These are phyloP conservation scores for Tardiomyces digboiensis DNA, from an alignment of 1,139 yeast genomes.

Conservation along the genomic window DNA sequence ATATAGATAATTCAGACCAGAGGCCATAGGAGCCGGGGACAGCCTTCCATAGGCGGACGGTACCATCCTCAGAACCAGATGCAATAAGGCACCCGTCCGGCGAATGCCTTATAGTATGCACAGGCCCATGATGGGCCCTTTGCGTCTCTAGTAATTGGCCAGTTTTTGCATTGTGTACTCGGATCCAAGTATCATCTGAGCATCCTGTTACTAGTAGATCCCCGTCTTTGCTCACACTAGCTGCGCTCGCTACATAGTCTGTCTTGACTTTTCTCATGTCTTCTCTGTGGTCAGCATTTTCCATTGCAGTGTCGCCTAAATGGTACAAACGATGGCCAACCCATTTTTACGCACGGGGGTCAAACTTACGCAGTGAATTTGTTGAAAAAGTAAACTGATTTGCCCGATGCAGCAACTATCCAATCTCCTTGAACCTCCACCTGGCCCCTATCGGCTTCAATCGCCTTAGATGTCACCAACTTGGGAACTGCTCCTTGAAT, in stretches of 20 bases:
- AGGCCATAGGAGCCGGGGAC: conserved; percentile 25
- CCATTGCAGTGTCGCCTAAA: background rate
- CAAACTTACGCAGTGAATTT: background rate
- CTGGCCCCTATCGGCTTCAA: conserved; percentile 22
- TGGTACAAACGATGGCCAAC: too few species aligned
- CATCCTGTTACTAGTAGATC: conserved; percentile 24
- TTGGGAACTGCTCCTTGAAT: background rate
- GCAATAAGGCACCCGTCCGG: conserved; percentile 36
- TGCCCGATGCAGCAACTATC: conserved; percentile 21
- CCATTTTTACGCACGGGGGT: too few species aligned
- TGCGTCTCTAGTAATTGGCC: conserved; percentile 21
- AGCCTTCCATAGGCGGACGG: conserved; percentile 52
- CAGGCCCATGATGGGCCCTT: conserved; percentile 32
- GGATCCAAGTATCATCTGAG: conserved; percentile 26
- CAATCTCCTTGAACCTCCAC: conserved; percentile 18
- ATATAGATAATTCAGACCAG: conserved; percentile 15
- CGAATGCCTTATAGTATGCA: conserved; percentile 26
- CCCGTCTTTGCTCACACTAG: conserved; percentile 16
- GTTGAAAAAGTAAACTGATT: conserved; percentile 18
- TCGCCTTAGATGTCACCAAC: background rate
- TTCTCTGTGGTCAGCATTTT: conserved; percentile 10
- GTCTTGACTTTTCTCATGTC: conserved; percentile 15
- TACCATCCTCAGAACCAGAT: conserved; percentile 63
- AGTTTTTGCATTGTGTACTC: conserved; percentile 23
- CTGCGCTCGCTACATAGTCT: conserved; percentile 24